phyloP scores from a whole-genome alignment of 192 early-diverging fungal genomes.

The Diversispora eburnea region DNA sequence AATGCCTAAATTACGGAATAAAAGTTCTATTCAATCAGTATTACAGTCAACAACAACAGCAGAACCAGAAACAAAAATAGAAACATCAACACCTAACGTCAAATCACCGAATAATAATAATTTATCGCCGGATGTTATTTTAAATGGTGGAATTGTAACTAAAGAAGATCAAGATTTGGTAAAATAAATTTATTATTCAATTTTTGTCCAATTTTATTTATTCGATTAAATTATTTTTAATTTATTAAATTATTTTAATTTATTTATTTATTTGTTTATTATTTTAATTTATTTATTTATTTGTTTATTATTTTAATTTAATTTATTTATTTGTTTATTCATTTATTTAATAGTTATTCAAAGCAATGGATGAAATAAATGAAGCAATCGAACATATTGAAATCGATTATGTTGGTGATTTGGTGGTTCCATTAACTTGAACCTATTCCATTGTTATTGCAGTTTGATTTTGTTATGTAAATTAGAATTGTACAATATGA shows the following conservation, averaged over 20 bases:
- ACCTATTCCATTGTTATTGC: too few species aligned
- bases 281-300: neutral
- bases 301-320: neutral
- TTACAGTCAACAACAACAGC: neutral
- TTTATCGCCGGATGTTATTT: constrained; percentile 5
- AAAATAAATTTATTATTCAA: neutral
- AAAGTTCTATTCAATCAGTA: neutral
- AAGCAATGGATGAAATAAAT: constrained; percentile 18
- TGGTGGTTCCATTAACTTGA: constrained; percentile 24
- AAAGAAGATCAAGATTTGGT: constrained; percentile 15
- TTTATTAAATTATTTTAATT: neutral
- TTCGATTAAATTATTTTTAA: neutral
- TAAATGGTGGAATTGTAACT: neutral
- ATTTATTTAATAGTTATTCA: constrained; percentile 1
- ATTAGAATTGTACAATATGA: too few species aligned
- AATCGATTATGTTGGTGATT: constrained; percentile 21
- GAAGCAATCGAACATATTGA: constrained; percentile 25
- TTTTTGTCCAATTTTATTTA: neutral
- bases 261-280: neutral
- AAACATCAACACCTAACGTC: too few species aligned
- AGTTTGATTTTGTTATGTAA: too few species aligned
- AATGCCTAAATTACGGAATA: constrained; percentile 11
- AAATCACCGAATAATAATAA: too few species aligned
- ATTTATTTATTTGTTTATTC: neutral
- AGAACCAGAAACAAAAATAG: neutral